Percentiles rank a stretch among this genome's conserved stretches.
Evolutionary conservation across 1,284 basidiomycete genomes (phyloP).

Genomic region (Ganoderma lucidum): DNA sequence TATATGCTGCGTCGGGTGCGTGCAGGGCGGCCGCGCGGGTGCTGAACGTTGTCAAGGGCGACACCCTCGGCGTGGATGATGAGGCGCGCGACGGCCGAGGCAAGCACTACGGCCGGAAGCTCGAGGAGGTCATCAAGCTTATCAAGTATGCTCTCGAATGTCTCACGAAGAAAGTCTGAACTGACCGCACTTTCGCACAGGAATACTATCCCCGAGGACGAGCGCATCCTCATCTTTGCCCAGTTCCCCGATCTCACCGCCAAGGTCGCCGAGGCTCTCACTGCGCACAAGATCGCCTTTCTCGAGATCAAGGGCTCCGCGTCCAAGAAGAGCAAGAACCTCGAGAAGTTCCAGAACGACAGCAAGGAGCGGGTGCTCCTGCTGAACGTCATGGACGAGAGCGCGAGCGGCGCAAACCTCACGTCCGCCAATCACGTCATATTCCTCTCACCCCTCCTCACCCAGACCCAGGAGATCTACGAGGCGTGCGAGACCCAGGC

Average conservation of each 20-base stretch:
- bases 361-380: constrained; percentile 83
- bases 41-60: constrained; percentile 84
- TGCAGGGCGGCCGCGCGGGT: constrained; percentile 80
- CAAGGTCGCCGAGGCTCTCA: constrained; percentile 88
- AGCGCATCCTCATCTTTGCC: constrained; percentile 91
- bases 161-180: background rate
- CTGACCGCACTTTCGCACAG: constrained; percentile 45
- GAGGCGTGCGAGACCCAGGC: constrained; percentile 90
- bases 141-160: constrained; percentile 67
- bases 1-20: constrained; percentile 69
- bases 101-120: constrained; percentile 88
- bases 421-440: constrained; percentile 96
- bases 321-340: constrained; percentile 77
- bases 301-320: constrained; percentile 87
- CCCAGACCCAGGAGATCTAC: constrained; percentile 82
- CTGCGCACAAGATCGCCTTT: constrained; percentile 75
- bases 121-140: constrained; percentile 84
- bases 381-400: constrained; percentile 93
- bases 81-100: constrained; percentile 74
- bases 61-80: constrained; percentile 87
- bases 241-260: constrained; percentile 94
- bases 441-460: constrained; percentile 91
- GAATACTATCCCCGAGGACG: constrained; percentile 72
- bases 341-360: constrained; percentile 86
- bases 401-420: constrained; percentile 91